These are phyloP conservation scores for Chlorokybus atmophyticus DNA, from an alignment of 139 green algal species.

Conservation along the genomic window DNA sequence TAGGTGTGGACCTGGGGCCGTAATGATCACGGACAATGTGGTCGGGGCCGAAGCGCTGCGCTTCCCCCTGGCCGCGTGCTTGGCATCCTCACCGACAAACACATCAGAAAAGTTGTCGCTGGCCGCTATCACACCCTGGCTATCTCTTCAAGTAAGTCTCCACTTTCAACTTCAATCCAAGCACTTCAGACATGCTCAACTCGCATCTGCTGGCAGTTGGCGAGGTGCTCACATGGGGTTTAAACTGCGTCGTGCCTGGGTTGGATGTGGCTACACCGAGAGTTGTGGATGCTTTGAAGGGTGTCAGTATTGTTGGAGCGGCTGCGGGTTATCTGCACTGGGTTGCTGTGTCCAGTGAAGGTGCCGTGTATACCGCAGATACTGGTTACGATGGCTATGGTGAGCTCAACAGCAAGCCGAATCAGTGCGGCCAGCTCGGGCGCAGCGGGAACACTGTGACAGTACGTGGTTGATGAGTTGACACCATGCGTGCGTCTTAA, in stretches of 20 bases:
- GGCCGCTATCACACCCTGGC: neutral
- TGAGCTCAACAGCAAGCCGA: neutral
- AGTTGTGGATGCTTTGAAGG: neutral
- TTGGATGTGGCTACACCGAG: neutral
- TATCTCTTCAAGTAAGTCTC: neutral
- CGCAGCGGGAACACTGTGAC: neutral
- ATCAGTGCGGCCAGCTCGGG: conserved; percentile 7
- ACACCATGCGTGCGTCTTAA: neutral
- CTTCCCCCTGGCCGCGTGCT: too few relatives aligned
- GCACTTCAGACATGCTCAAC: too few relatives aligned
- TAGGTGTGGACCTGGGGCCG: conserved; percentile 22
- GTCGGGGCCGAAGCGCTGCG: too few relatives aligned
- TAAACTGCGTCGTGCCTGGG: conserved; percentile 15
- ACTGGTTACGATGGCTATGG: neutral
- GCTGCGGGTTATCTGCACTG: neutral
- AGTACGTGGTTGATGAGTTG: too few relatives aligned
- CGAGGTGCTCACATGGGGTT: conserved; percentile 21
- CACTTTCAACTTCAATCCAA: conserved; percentile 11
- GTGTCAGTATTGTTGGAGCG: neutral
- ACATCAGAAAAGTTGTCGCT: neutral
- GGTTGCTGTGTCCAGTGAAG: conserved; percentile 13
- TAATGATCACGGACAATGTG: conserved; percentile 21
- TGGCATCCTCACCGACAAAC: conserved; percentile 4
- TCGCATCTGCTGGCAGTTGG: conserved; percentile 4
- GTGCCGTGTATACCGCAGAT: neutral